Percentiles rank a stretch among this genome's conserved stretches.
phyloP scores from a whole-genome alignment of 805 yeast genomes.

The Dipodascopsis uninucleata region DNA sequence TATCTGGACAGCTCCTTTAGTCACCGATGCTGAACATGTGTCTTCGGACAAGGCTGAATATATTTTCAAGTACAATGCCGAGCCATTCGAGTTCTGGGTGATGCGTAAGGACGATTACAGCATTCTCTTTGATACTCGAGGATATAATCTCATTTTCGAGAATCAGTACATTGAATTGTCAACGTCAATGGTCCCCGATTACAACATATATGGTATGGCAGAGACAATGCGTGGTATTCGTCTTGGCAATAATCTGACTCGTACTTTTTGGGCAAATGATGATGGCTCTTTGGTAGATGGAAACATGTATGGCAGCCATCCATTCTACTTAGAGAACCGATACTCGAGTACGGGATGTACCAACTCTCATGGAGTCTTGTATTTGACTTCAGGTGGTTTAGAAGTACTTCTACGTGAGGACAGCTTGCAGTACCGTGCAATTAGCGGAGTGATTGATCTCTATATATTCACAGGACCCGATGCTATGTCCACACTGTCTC shows the following conservation, averaged over 20 bases:
- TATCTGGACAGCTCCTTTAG: slow-evolving; percentile 5
- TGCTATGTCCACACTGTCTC: slow-evolving; percentile 49
- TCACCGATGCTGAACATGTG: slow-evolving; percentile 1
- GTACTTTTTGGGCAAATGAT: slow-evolving; percentile 37
- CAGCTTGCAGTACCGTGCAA: slow-evolving; percentile 35
- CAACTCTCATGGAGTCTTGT: slow-evolving; percentile 37
- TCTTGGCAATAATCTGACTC: slow-evolving; percentile 33
- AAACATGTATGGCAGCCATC: slow-evolving; percentile 38
- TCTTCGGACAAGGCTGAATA: not conserved
- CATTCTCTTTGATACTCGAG: slow-evolving; percentile 35
- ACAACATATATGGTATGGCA: slow-evolving; percentile 37
- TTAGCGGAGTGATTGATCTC: slow-evolving; percentile 36
- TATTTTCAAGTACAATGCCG: slow-evolving; percentile 5
- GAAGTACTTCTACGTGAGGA: slow-evolving; percentile 35
- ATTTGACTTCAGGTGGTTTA: slow-evolving; percentile 36
- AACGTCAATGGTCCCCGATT: slow-evolving; percentile 34
- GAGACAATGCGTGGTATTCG: slow-evolving; percentile 37
- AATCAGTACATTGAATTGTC: slow-evolving; percentile 38
- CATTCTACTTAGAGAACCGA: slow-evolving; percentile 37
- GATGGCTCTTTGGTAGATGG: slow-evolving; percentile 35
- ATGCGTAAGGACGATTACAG: slow-evolving; percentile 32
- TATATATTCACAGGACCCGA: slow-evolving; percentile 34
- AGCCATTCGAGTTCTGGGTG: slow-evolving; percentile 28
- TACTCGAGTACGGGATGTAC: slow-evolving; percentile 12
- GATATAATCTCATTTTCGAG: slow-evolving; percentile 36